Base-by-base conservation (phyloP, 2,329 filamentous ascomycete species). In the Verticillium nubilum region DNA sequence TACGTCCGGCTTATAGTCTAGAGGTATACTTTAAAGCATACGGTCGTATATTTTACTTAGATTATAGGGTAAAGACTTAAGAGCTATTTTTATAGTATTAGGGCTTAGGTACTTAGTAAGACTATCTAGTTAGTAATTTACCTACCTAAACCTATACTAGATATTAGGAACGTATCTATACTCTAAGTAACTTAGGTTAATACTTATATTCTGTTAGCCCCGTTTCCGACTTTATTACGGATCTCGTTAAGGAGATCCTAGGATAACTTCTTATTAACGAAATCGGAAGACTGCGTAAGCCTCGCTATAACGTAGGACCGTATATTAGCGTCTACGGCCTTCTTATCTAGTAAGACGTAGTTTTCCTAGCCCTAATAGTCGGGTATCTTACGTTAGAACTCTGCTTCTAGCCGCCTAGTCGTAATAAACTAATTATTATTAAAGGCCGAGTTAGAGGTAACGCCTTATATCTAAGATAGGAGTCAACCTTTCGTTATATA, bases 401-500 rank as follows among this genome's bases (percentile, higher is more conserved):
- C 60, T 7, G 19, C 47, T 19, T 52, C 54, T 17, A 33, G 47
- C 15, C 60, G 57, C 4, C 60, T 33, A 10, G 57, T 47, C 13
- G 23, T 42, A 1, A 61, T n/a, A 9, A 61, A 5, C 29, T 55
- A 58, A 7, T 56, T 37, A 9, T 67, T 42, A 9, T 27, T 29
- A 10, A 57, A 52, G 3, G 50, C 58, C 26, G 61, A 17, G 5
- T 7, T 59, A 7, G 61, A 63, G 3, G n/a, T 33, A 9, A 63
- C 28, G 28, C 35, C 31, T 29, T 33, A 19, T 0, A 70, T 62
- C 66, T 64, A 69, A 1, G 2, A 26, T 1, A 69, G 28, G 33
- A 69, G 60, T 6, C 64, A 59, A 7, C 31, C 2, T 33, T 62
- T 67, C 28, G 56, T 63, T 4, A 35, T 61, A 7, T 53, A 68